Conservation (phyloP, 108 stramenopile species). For the Chaetoceros muelleri region DNA sequence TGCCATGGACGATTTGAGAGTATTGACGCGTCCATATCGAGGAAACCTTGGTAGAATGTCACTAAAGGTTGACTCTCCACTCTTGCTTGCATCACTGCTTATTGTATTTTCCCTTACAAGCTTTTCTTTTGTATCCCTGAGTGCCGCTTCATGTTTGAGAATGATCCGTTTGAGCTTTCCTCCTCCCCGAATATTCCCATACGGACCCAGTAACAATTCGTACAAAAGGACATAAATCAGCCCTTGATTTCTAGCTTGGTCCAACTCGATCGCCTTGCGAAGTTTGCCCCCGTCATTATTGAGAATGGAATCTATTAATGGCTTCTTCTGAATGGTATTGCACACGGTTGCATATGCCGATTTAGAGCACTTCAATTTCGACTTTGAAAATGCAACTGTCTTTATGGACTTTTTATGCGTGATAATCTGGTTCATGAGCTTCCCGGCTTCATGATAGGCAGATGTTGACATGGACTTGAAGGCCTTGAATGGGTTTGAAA, state of each 20-base stretch:
- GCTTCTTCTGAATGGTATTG: constrained; percentile 31
- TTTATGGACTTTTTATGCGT: constrained; percentile 31
- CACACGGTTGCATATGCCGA: constrained; percentile 42
- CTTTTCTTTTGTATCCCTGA: constrained; percentile 15
- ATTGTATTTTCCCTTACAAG: constrained; percentile 14
- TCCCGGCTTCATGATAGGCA: background rate
- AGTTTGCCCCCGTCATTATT: constrained; percentile 16
- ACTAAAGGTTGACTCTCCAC: background rate
- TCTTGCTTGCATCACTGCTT: background rate
- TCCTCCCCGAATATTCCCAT: constrained; percentile 70
- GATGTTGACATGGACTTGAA: background rate
- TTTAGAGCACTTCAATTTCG: constrained; percentile 39
- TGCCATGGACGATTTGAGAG: constrained; percentile 28
- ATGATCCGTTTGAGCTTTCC: constrained; percentile 75
- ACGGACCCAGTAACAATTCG: constrained; percentile 72
- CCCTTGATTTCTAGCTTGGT: constrained; percentile 29
- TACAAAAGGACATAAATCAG: constrained; percentile 74
- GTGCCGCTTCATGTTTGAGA: constrained; percentile 37
- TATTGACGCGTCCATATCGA: constrained; percentile 79
- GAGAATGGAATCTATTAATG: constrained; percentile 17
- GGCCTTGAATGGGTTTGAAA: too few species aligned
- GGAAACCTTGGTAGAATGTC: constrained; percentile 42
- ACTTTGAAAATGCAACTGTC: constrained; percentile 38
- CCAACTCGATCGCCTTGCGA: constrained; percentile 22
- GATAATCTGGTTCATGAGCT: background rate